Evolutionary conservation across 2,329 filamentous ascomycete genomes (phyloP), one percentile per base, ranked within the genome.

Genomic region (Aspergillus terreus): DNA sequence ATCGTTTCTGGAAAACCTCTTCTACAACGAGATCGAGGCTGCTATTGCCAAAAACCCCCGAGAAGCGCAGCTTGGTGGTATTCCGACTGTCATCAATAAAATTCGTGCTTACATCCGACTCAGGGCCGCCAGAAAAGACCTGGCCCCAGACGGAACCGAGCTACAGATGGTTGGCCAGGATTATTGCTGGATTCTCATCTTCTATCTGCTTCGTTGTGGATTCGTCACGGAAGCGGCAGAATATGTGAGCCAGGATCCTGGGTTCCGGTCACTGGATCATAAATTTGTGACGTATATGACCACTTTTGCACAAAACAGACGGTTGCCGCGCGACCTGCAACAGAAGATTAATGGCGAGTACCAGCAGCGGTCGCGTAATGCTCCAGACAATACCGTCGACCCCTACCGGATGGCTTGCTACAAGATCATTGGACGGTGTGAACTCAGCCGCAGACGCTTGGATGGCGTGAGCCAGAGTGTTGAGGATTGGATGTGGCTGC

Each of bases 341-440:
- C 88, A 91, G 60, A 88, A 89, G 57, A 95, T 95, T 72, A 88
- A 88, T 60, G 90, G 88, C 57, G 92, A 96, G 66, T 96, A 95
- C 71, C 87, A 87, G 47, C 89, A 95, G 68, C 86, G 91, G 43
- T 82, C 86, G 23, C 86, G 90, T 58, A 90, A 95, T 63, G 89
- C 89, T 0, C 88, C 90, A 0, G 89, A 94, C 52, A 87, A 92
- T 66, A 88, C 89, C 1, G 85, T 95, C 57, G 94, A 99, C 68
- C 94, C 94, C 23, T 99, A 95, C 76, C 86, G 91, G 49, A 92
- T 96, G 84, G 92, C 92, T 44, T 96, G 94, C 70, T 97, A 97
- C 80, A 97, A 99, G 78, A 86, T 99, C 55, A 87, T 99, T 61
- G 94, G 95, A 43, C 90, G 83, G 46, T 86, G 83, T 64, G 83